Evolutionary conservation across 768 basidiomycete genomes (phyloP).

Genomic region (Calocybe indica): DNA sequence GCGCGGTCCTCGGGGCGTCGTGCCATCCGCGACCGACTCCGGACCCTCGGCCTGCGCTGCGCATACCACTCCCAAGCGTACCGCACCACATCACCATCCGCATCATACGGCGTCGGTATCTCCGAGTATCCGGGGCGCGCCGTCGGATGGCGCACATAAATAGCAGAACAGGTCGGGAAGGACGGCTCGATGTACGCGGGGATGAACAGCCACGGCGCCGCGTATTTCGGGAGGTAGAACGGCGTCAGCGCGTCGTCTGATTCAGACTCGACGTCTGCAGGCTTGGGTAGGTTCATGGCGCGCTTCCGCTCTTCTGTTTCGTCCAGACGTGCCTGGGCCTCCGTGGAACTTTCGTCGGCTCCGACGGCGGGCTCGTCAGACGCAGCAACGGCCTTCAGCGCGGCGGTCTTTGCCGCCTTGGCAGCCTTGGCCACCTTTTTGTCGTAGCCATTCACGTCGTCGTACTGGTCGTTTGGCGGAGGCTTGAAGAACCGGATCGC

Average conservation of each 20-base stretch:
- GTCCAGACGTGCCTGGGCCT: background rate
- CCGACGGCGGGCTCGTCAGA: conserved; percentile 3
- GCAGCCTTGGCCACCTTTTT: conserved; percentile 5
- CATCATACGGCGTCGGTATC: conserved; percentile 92
- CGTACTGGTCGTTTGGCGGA: conserved; percentile 22
- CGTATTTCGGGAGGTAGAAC: conserved; percentile 82
- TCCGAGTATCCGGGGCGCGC: conserved; percentile 95
- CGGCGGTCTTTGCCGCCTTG: conserved; percentile 5
- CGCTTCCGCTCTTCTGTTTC: background rate
- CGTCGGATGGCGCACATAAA: conserved; percentile 94
- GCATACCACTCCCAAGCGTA: conserved; percentile 97
- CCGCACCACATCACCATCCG: conserved; percentile 89
- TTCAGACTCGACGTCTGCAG: conserved; percentile 2
- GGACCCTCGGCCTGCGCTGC: conserved; percentile 58
- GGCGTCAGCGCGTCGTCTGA: conserved; percentile 40
- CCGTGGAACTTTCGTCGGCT: conserved; percentile 5
- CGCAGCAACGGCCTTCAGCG: conserved; percentile 3
- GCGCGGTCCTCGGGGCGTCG: conserved; percentile 65
- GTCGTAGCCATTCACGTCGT: conserved; percentile 25
- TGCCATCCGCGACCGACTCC: conserved; percentile 56
- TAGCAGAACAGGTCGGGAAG: conserved; percentile 82
- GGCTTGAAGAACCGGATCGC: conserved; percentile 69
- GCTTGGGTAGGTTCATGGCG: conserved; percentile 1
- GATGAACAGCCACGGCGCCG: conserved; percentile 89
- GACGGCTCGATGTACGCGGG: conserved; percentile 85